A percentile compares a stretch with the other conserved stretches of the same genome.
Evolutionary conservation across 805 yeast species (phyloP).

Genomic region (Dipodascus geniculatus): DNA sequence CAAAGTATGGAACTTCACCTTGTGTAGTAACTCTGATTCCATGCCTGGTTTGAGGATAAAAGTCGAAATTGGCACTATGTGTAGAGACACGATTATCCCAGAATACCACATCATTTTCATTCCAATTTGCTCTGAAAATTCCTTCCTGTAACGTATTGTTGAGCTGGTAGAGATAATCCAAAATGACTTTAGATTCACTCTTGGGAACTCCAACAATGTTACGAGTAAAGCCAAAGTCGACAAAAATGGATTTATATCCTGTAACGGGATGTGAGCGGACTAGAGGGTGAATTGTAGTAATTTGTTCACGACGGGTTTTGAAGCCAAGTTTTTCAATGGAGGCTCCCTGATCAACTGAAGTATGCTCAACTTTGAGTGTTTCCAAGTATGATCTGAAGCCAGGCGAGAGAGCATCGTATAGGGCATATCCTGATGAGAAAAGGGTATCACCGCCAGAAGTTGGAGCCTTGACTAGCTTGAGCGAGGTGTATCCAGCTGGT

Average conservation of each 20-base stretch:
- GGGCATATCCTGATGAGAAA: constrained; percentile 40
- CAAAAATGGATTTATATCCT: constrained; percentile 43
- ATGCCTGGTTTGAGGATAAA: constrained; percentile 33
- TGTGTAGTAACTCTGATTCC: constrained; percentile 32
- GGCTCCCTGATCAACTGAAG: constrained; percentile 31
- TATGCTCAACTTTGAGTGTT: constrained; percentile 44
- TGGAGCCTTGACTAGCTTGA: constrained; percentile 47
- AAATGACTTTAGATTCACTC: constrained; percentile 52
- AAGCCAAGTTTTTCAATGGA: constrained; percentile 37
- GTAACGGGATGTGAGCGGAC: constrained; percentile 53
- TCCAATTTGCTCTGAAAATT: constrained; percentile 39
- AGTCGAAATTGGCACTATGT: constrained; percentile 41
- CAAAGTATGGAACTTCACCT: constrained; percentile 42
- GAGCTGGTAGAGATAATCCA: constrained; percentile 38
- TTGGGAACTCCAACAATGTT: constrained; percentile 58
- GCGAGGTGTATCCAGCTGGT: constrained; percentile 59
- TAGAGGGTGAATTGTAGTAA: constrained; percentile 45
- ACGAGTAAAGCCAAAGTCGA: constrained; percentile 48
- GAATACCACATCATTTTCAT: constrained; percentile 32
- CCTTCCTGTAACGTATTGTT: constrained; percentile 18
- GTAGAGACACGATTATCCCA: constrained; percentile 47
- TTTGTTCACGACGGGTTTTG: constrained; percentile 46
- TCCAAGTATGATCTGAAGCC: constrained; percentile 34
- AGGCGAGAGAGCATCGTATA: constrained; percentile 39
- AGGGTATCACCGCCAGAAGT: constrained; percentile 41